Base-by-base conservation (phyloP, 176 grass and related monocot genomes). In the Lolium rigidum region DNA sequence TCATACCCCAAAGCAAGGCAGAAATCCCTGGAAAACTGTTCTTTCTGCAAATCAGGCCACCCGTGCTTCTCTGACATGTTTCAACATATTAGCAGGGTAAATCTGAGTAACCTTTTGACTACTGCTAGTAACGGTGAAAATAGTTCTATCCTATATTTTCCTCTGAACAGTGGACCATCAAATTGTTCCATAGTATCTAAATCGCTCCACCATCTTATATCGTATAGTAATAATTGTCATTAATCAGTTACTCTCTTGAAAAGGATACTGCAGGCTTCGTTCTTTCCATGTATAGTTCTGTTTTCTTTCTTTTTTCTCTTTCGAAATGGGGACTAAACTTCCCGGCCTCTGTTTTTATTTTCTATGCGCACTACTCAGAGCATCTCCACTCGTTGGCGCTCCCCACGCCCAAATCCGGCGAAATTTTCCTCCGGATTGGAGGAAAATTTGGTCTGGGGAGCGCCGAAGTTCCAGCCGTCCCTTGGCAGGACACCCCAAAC, bases 191-290 rank as follows among this genome's bases (percentile, higher is more conserved):
- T 69, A 43, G 41, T 43, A 74, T 56, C 89, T 61, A 62, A 74
- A 87, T 61, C 67, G 26, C 51, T 54, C 28, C 52, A 6, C 41
- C 41, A 43, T 43, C 41, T 5, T 43, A 43, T 43, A 77, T 88
- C 82, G 77, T 85, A 81, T 82, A 88, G 90, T 85, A 85, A 91
- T 85, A 85, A 81, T 77, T 22, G 59, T 28, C 73, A 77, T 67
- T 26, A 16, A 85, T 77, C 71, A 66, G 58, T 43, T 70, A 70
- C 58, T 85, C 49, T 7, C 1, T 55, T 70, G 75, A 35, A 38
- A 69, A 20, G 49, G 5, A 20, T 57, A 28, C 74, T 28, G 20
- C 20, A 43, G 74, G 15, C 22, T 74, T 58, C n/a, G 39, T 68
- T 41, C 6, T 21, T 15, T 58, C 11, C 52, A 7, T 75, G 68